Evolutionary conservation across 1,284 basidiomycete genomes (phyloP), one percentile per base, ranked within the genome.

Genomic region (Stereum hirsutum): DNA sequence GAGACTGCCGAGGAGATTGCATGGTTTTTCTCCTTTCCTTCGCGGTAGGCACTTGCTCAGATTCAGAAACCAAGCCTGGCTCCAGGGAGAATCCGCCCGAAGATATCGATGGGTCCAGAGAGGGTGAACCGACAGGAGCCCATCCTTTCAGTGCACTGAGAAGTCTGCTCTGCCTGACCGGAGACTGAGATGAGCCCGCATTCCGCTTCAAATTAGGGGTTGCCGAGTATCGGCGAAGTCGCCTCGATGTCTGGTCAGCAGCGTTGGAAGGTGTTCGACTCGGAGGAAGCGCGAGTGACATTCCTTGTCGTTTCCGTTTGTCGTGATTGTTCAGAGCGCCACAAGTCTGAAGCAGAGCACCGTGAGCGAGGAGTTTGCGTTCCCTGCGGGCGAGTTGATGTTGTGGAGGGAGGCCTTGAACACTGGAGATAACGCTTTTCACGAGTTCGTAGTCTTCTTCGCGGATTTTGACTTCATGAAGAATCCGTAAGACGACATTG

Each of bases 361-460:
- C 89, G 50, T 84, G 79, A 43, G 74, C 74, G 17, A 92, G 63
- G 4, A 94, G 67, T 31, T 79, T 68, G 17, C 91, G 74, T 46
- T 88, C 86, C 26, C 89, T 72, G 27, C 67, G 67, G 1, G 82
- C 79, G 4, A 94, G 65, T 27, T 66, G 60, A 23, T 66, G 61
- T 2, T 65, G 51, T 5, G 61, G 45, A 0, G 79, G 74, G 2
- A 89, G 55, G 1, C 81, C 83, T 19, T 72, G 66, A 42, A 93
- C 74, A 0, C 72, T 68, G 8, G 65, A 58, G 14, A 76, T 63
- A 14, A 89, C 65, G n/a, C 68, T 60, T 56, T 84, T 83, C 25
- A 87, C 66, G 37, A 78, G 63, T 20, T 81, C 74, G 56, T 90
- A 89, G 49, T 91, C 88, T 45, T 90, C 87, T 60, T 93, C 89